These are phyloP conservation scores for Tetrastigma voinierianum DNA, from an alignment of 164 flowering plant genomes.

Conservation along the genomic window DNA sequence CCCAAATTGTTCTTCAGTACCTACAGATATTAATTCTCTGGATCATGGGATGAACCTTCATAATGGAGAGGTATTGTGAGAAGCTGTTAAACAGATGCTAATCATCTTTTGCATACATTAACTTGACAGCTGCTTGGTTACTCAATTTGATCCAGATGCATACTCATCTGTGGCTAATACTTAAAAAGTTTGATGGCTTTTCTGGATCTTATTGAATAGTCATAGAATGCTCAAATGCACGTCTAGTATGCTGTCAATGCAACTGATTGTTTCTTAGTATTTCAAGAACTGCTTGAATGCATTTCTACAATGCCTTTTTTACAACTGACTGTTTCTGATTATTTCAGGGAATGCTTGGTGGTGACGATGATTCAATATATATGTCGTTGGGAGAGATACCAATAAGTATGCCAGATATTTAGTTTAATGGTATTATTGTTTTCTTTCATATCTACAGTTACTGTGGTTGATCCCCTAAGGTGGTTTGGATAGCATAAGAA, in stretches of 20 bases:
- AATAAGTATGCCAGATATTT: slow-evolving; percentile 66
- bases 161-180: not conserved
- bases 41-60: slow-evolving; percentile 68
- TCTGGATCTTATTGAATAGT: not conserved
- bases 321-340: slow-evolving; percentile 14
- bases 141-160: not conserved
- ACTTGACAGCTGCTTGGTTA: not conserved
- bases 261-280: no score
- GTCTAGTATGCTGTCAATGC: no score
- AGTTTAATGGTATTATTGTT: slow-evolving; percentile 31
- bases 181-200: not conserved
- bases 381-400: slow-evolving; percentile 95
- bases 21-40: slow-evolving; percentile 50
- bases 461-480: not conserved
- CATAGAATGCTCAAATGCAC: no score
- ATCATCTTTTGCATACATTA: not conserved
- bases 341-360: slow-evolving; percentile 70
- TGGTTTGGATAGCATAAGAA: slow-evolving; percentile 1
- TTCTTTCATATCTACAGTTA: slow-evolving; percentile 9
- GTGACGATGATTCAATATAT: slow-evolving; percentile 84
- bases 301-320: not conserved
- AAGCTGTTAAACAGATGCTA: not conserved
- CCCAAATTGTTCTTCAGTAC: slow-evolving; percentile 57
- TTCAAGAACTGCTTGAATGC: not conserved
- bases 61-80: slow-evolving; percentile 59